A percentile compares a stretch with the other conserved stretches of the same genome.
Conservation (phyloP, 805 yeast species). For the Torulaspora gathmanii region DNA sequence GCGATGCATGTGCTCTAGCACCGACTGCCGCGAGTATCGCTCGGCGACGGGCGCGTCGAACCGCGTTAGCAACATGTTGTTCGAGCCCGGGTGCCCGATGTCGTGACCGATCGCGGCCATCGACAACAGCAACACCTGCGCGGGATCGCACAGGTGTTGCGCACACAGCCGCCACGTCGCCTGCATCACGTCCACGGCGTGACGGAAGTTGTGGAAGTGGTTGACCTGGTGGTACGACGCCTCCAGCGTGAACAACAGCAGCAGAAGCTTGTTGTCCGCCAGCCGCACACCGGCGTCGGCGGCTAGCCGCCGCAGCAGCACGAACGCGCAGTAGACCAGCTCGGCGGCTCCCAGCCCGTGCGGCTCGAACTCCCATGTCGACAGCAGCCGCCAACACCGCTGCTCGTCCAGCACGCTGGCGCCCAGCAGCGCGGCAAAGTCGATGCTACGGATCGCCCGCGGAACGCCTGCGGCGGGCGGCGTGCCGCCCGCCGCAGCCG, state of each 20-base stretch:
- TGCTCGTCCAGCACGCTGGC: slow-evolving; percentile 5
- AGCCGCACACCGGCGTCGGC: slow-evolving; percentile 13
- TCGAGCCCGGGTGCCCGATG: slow-evolving; percentile 95
- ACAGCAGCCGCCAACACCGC: slow-evolving; percentile 19
- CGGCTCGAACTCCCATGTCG: slow-evolving; percentile 33
- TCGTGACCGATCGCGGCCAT: slow-evolving; percentile 93
- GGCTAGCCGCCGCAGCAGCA: slow-evolving; percentile 24
- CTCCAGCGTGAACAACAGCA: slow-evolving; percentile 62
- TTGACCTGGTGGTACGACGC: slow-evolving; percentile 79
- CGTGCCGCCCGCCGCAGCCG: not conserved
- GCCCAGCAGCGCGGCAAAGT: slow-evolving; percentile 15
- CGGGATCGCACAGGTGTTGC: slow-evolving; percentile 25
- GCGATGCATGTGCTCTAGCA: slow-evolving; percentile 78
- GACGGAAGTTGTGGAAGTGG: slow-evolving; percentile 92
- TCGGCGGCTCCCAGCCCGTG: slow-evolving; percentile 24
- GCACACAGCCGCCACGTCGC: slow-evolving; percentile 64
- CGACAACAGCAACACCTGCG: slow-evolving; percentile 55
- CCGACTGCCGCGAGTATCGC: slow-evolving; percentile 59
- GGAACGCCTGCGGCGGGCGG: slow-evolving; percentile 14
- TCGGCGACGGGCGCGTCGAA: slow-evolving; percentile 59
- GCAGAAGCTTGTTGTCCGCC: slow-evolving; percentile 46
- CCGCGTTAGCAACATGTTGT: slow-evolving; percentile 63
- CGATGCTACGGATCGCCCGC: slow-evolving; percentile 18
- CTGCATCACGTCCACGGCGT: slow-evolving; percentile 92
- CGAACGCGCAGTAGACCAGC: slow-evolving; percentile 29